Percentiles rank a stretch among this genome's conserved stretches.
These are phyloP conservation scores for Achlya hypogyna DNA, from an alignment of 352 stramenopile species.

Conservation along the genomic window DNA sequence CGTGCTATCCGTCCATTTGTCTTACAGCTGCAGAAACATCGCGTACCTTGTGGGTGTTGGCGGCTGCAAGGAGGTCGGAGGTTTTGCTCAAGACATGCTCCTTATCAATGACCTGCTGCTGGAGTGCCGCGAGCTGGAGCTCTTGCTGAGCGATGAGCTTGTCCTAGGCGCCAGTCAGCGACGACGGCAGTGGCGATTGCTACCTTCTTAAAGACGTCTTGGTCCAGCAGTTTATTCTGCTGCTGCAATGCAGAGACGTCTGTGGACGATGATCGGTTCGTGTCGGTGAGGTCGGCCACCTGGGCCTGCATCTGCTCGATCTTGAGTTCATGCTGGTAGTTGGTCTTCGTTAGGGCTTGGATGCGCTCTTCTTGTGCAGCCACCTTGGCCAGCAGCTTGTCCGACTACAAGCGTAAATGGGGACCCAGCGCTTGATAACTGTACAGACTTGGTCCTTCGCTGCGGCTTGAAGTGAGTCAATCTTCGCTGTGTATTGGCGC, in stretches of 20 bases:
- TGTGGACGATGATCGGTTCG: slow-evolving; percentile 29
- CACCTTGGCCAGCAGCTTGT: slow-evolving; percentile 31
- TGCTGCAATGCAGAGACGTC: slow-evolving; percentile 48
- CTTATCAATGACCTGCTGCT: slow-evolving; percentile 50
- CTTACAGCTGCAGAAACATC: background rate
- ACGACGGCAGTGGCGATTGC: background rate
- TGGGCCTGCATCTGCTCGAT: slow-evolving; percentile 61
- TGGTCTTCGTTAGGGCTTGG: slow-evolving; percentile 54
- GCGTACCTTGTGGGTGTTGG: slow-evolving; percentile 15
- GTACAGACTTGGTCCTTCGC: slow-evolving; percentile 57
- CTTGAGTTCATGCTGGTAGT: slow-evolving; percentile 72
- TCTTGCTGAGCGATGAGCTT: slow-evolving; percentile 76
- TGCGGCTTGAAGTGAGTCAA: slow-evolving; percentile 40
- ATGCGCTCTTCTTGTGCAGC: slow-evolving; percentile 42
- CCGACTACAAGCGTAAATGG: slow-evolving; percentile 30
- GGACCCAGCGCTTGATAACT: background rate
- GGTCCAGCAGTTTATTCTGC: slow-evolving; percentile 76
- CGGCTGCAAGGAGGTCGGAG: background rate
- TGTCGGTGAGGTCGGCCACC: slow-evolving; percentile 42
- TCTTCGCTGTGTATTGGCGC: slow-evolving; percentile 52
- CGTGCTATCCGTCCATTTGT: slow-evolving; percentile 25
- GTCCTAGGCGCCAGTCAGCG: slow-evolving; percentile 39
- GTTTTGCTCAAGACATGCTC: slow-evolving; percentile 12
- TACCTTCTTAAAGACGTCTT: slow-evolving; percentile 41
- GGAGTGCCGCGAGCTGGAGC: slow-evolving; percentile 48